These are phyloP conservation scores for Colletotrichum aenigma DNA, from an alignment of 2,329 filamentous ascomycete species.

Conservation along the genomic window DNA sequence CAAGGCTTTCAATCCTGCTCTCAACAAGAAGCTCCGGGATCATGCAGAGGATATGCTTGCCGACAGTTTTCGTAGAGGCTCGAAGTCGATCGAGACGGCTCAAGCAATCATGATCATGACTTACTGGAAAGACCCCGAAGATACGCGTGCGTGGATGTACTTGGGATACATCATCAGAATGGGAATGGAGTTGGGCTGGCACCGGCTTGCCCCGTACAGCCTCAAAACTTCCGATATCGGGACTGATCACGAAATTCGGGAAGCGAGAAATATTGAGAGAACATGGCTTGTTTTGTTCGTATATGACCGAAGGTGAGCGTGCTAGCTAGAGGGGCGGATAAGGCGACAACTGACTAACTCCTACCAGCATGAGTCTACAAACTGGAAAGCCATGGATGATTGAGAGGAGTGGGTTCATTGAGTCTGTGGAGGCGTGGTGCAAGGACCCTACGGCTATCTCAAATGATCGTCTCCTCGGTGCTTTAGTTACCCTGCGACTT, in stretches of 20 bases:
- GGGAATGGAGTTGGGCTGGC: constrained; percentile 43
- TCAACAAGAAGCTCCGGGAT: constrained; percentile 26
- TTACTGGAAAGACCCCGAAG: constrained; percentile 46
- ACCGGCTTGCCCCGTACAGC: constrained; percentile 26
- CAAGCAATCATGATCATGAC: constrained; percentile 43
- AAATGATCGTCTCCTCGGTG: constrained; percentile 38
- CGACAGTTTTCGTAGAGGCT: constrained; percentile 32
- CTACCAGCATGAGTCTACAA: constrained; percentile 40
- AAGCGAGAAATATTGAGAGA: neutral
- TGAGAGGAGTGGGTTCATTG: constrained; percentile 38
- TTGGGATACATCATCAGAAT: constrained; percentile 44
- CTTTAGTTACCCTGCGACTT: constrained; percentile 38
- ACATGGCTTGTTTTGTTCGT: constrained; percentile 4
- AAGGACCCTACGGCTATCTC: constrained; percentile 30
- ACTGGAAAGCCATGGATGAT: constrained; percentile 47
- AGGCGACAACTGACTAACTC: neutral
- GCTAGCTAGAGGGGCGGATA: fast-evolving
- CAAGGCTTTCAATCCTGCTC: constrained; percentile 37
- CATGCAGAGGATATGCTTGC: constrained; percentile 30
- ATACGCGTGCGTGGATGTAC: constrained; percentile 41
- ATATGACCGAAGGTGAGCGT: neutral
- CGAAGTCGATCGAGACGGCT: constrained; percentile 40
- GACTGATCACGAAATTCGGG: neutral
- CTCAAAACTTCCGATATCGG: neutral
- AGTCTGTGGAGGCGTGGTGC: constrained; percentile 39